Conservation (phyloP, 768 basidiomycete species). For the Hericium rajendrae region DNA sequence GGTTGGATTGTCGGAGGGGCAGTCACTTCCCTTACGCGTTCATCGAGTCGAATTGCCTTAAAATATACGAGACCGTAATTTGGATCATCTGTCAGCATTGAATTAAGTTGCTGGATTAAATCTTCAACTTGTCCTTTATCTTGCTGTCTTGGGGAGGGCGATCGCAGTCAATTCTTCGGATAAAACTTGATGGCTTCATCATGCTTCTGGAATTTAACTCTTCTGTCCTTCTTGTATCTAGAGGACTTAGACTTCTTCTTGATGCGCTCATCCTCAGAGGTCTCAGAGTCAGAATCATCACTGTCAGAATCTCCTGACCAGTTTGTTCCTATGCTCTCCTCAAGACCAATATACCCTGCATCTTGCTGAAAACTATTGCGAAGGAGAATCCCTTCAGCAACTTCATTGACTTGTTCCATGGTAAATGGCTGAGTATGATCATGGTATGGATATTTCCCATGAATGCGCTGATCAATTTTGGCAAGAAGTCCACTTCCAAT, state of each 20-base stretch:
- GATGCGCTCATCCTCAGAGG: not conserved
- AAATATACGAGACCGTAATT: not conserved
- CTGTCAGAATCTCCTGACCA: not conserved
- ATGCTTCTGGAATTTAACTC: not conserved
- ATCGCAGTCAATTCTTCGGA: not conserved
- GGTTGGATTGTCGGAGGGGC: not conserved
- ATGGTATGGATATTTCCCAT: not conserved
- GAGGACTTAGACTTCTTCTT: not conserved
- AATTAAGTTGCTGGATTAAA: not conserved
- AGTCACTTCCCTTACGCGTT: not conserved
- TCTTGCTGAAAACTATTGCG: not conserved
- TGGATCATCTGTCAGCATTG: not conserved
- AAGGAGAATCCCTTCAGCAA: not conserved
- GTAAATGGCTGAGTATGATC: not conserved
- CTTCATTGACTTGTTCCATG: not conserved
- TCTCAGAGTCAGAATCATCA: not conserved
- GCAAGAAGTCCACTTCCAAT: not conserved
- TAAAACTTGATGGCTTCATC: not conserved
- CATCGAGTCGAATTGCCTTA: not conserved
- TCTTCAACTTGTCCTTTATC: not conserved
- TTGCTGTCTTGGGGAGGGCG: not conserved
- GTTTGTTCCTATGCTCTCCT: not conserved
- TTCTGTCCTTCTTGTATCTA: not conserved
- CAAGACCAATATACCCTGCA: not conserved
- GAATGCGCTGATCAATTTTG: not conserved